phyloP scores from a whole-genome alignment of 2,329 filamentous ascomycete genomes.

The Cercospora zeae-maydis region DNA sequence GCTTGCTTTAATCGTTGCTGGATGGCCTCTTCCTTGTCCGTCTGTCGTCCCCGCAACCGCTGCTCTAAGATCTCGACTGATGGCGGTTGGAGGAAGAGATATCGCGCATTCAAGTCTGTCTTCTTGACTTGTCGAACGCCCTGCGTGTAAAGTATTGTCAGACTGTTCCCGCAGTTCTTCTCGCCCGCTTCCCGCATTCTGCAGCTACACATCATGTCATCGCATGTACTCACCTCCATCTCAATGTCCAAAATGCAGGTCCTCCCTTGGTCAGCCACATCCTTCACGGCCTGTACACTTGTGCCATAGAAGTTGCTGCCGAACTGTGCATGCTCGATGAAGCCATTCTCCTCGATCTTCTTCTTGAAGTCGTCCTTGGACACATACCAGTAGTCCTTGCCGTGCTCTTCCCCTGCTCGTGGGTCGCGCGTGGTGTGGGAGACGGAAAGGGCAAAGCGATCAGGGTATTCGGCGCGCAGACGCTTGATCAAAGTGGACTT shows the following conservation, averaged over 20 bases:
- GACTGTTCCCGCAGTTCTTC: neutral
- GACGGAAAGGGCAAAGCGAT: conserved; percentile 61
- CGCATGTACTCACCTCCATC: conserved; percentile 67
- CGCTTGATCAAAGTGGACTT: conserved; percentile 76
- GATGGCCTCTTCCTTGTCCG: conserved; percentile 72
- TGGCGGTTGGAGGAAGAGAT: conserved; percentile 81
- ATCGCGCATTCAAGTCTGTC: conserved; percentile 69
- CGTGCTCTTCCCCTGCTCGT: conserved; percentile 69
- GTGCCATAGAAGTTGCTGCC: conserved; percentile 86
- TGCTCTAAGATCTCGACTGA: conserved; percentile 69
- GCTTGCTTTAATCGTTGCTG: conserved; percentile 68
- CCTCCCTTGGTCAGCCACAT: conserved; percentile 65
- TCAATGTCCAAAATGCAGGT: conserved; percentile 90
- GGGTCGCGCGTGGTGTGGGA: conserved; percentile 74
- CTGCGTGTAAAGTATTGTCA: conserved; percentile 35
- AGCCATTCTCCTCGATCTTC: conserved; percentile 65
- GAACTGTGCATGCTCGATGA: conserved; percentile 85
- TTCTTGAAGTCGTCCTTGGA: conserved; percentile 63
- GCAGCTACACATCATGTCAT: neutral
- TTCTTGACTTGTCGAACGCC: conserved; percentile 91
- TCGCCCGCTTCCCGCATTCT: too few species aligned
- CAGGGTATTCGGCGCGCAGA: conserved; percentile 63
- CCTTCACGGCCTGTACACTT: conserved; percentile 71
- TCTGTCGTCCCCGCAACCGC: conserved; percentile 69
- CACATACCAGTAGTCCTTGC: conserved; percentile 78